Evolutionary conservation across 2,329 filamentous ascomycete genomes (phyloP).

Genomic region (Colletotrichum shisoi): DNA sequence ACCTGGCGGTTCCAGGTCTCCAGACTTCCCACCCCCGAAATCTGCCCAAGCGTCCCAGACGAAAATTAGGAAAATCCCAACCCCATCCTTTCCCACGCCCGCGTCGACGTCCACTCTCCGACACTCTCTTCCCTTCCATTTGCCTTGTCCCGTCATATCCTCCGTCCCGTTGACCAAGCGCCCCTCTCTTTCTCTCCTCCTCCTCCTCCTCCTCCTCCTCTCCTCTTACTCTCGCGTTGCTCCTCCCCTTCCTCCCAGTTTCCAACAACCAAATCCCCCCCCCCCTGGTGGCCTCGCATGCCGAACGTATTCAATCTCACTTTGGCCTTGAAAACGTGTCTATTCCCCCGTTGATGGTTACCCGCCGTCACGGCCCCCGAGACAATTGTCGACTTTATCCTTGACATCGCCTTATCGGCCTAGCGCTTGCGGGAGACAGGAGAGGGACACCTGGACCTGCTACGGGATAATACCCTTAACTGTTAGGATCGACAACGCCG

Average conservation of each 20-base stretch:
- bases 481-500: slow-evolving; percentile 36
- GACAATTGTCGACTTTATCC: slow-evolving; percentile 37
- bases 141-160: slow-evolving; percentile 24
- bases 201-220: slow-evolving; percentile 18
- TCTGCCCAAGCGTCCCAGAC: slow-evolving; percentile 40
- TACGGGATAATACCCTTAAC: slow-evolving; percentile 15
- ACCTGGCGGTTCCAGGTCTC: slow-evolving; percentile 31
- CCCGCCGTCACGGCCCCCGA: slow-evolving; percentile 27
- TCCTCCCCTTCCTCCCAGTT: slow-evolving; percentile 30
- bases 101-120: slow-evolving; percentile 33
- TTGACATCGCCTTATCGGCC: slow-evolving; percentile 33
- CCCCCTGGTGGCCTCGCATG: slow-evolving; percentile 37
- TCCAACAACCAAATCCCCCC: slow-evolving; percentile 26
- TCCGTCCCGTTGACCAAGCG: slow-evolving; percentile 22
- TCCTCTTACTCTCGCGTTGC: neutral
- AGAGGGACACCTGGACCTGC: slow-evolving; percentile 13
- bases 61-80: slow-evolving; percentile 44
- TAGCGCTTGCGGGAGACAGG: slow-evolving; percentile 35
- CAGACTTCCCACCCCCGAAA: slow-evolving; percentile 34
- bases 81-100: slow-evolving; percentile 42
- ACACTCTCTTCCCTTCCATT: slow-evolving; percentile 25
- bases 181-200: slow-evolving; percentile 21
- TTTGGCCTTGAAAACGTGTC: slow-evolving; percentile 27
- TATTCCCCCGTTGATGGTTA: slow-evolving; percentile 38
- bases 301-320: slow-evolving; percentile 27